Percentiles rank a stretch among this genome's conserved stretches.
These are phyloP conservation scores for Tylopilus plumbeoviolaceoides DNA, from an alignment of 768 basidiomycete genomes.

Conservation along the genomic window DNA sequence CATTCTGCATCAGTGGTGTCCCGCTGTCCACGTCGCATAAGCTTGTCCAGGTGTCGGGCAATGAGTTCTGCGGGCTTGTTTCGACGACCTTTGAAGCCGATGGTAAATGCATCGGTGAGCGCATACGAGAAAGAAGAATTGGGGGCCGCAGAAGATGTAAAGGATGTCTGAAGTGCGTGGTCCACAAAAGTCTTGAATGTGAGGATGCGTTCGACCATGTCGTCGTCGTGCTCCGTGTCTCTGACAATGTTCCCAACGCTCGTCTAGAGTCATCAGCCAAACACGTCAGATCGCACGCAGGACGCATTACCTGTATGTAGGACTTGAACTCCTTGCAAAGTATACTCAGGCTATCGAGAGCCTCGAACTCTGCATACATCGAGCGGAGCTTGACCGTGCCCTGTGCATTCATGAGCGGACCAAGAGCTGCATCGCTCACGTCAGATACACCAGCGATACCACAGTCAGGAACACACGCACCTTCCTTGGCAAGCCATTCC, in stretches of 20 bases:
- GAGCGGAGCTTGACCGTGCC: constrained; percentile 40
- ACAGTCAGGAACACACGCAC: constrained; percentile 31
- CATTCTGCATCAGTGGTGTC: constrained; percentile 60
- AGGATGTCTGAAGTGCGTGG: constrained; percentile 44
- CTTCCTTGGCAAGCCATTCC: constrained; percentile 42
- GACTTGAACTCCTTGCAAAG: constrained; percentile 60
- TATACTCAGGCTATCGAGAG: constrained; percentile 50
- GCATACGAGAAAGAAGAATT: constrained; percentile 64
- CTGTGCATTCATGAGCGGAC: constrained; percentile 45
- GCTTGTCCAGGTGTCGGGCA: constrained; percentile 83
- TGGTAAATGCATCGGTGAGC: constrained; percentile 64
- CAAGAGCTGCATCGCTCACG: constrained; percentile 40
- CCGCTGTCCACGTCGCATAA: constrained; percentile 85
- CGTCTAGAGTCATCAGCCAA: constrained; percentile 34
- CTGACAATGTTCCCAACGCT: constrained; percentile 63
- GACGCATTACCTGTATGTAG: constrained; percentile 48
- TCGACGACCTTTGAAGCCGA: constrained; percentile 69
- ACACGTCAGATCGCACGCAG: neutral
- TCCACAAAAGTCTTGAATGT: constrained; percentile 61
- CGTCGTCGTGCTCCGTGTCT: constrained; percentile 58
- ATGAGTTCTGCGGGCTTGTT: constrained; percentile 91
- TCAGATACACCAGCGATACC: constrained; percentile 25
- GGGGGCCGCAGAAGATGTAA: constrained; percentile 40
- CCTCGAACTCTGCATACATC: constrained; percentile 61
- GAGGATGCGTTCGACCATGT: constrained; percentile 74